Evolutionary conservation across 2,329 filamentous ascomycete species (phyloP), one percentile per base, ranked within the genome.

Genomic region (Metarhizium humberi): DNA sequence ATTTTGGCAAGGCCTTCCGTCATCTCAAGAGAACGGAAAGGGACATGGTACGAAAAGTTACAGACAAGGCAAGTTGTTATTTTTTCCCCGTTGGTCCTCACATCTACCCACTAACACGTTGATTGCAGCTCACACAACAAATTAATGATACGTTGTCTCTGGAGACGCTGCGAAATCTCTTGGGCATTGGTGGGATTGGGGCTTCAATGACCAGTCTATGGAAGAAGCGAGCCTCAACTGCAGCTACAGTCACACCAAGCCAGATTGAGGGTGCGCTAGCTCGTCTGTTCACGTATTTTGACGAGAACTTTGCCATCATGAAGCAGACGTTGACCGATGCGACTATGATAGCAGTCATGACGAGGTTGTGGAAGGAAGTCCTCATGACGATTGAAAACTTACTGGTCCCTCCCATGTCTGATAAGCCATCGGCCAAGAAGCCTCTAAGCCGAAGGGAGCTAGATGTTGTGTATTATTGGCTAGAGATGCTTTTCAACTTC

Each of bases 321-420:
- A 96, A 97, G 73, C 85, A 94, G 70, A 96, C 92, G 0, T 77
- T 99, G 55, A 97, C 94, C 1, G 87, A 91, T 56, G 86, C 90
- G 56, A 95, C 94, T n/a, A 96, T 99, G 92, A 85, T 92, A 63
- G 92, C 94, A 68, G 94, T 99, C 63, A 99, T 99, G 94, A 95
- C 91, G 25, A 85, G 94, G 48, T 75, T 99, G 6, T 99, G 94
- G 94, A 99, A 99, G 72, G 94, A 99, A 70, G 92, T 96, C 0
- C 78, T 99, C 16, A 85, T 92, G 63, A 95, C 92, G 1, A 88
- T 97, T 60, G 94, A 99, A 72, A 82, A 82, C 42, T 78, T 99
- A 18, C 80, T 99, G 43, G 92, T 99, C 3, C 94, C 94, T 18
- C 94, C 94, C 7, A 76, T 99, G 10, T 96, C 92, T 6, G 94